Evolutionary conservation across 768 basidiomycete genomes (phyloP), one percentile per base, ranked within the genome.

Genomic region (Collybia sp.): DNA sequence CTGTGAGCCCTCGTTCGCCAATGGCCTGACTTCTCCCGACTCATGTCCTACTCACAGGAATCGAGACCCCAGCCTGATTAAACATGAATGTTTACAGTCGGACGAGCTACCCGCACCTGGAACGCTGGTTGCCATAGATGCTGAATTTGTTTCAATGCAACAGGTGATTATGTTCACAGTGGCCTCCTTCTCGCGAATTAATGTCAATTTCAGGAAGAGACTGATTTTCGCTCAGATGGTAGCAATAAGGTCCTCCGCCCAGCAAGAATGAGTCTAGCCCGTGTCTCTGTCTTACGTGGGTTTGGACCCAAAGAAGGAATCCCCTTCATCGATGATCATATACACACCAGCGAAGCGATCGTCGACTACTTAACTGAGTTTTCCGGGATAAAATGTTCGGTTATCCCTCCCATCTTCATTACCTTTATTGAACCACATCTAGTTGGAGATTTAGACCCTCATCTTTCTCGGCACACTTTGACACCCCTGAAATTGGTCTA

Each of bases 251-350:
- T 97, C 31, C 70, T 98, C 20, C 80, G 93, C 11, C 96, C 96
- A 1, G 88, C 93, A 4, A 82, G 93, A 43, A 79, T 94, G 57
- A 91, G 93, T 46, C 73, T 99, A 6, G 95, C 96, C 18, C 81
- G 96, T 17, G 96, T 99, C 1, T 97, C 94, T 2, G 94, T 95
- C 12, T 64, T 98, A 38, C 80, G 96, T 10, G 94, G 95, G 2
- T 76, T 86, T 55, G 93, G 92, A 0, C 73, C 73, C 0, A 82
- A 82, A 49, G 81, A 87, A 57, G 90, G 90, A 3, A 60, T 86
- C 11, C 95, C 96, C 2, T 96, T 98, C 66, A 96, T 99, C 54
- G 96, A 98, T 55, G 96, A 99, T 57, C 89, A 99, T 57, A 98
- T 98, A 32, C 91, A 96, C 56, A 96, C 93, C 2, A 95, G 91